Evolutionary conservation across 805 yeast species (phyloP).

Genomic region (Candida oleophila): DNA sequence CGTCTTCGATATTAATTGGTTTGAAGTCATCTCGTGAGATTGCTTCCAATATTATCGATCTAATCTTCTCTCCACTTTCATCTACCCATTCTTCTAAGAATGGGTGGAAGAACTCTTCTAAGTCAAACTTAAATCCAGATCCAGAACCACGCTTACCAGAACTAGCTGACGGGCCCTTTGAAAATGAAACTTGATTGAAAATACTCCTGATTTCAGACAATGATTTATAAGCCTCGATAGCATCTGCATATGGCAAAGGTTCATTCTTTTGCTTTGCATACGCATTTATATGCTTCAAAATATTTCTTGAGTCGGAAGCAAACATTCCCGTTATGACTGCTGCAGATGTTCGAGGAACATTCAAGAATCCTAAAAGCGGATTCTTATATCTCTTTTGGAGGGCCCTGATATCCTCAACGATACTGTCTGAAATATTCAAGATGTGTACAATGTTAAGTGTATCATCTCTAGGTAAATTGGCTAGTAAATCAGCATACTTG

Average conservation of each 20-base stretch:
- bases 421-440: constrained; percentile 52
- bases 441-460: constrained; percentile 55
- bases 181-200: constrained; percentile 45
- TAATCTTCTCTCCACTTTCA: constrained; percentile 47
- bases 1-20: constrained; percentile 45
- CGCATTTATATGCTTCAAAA: constrained; percentile 50
- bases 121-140: constrained; percentile 44
- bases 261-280: constrained; percentile 31
- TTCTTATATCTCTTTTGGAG: constrained; percentile 60
- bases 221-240: constrained; percentile 54
- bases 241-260: constrained; percentile 50
- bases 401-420: constrained; percentile 47
- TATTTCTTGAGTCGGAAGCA: constrained; percentile 51
- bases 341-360: constrained; percentile 51
- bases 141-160: constrained; percentile 1
- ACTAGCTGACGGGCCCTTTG: constrained; percentile 18
- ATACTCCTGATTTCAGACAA: constrained; percentile 54
- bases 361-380: constrained; percentile 59
- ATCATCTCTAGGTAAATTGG: constrained; percentile 57
- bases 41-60: constrained; percentile 51
- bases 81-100: constrained; percentile 37
- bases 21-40: constrained; percentile 57
- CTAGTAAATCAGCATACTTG: constrained; percentile 38
- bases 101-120: constrained; percentile 55
- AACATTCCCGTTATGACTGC: constrained; percentile 50